These are phyloP conservation scores for Myxozyma geophila DNA, from an alignment of 805 yeast genomes.

Conservation along the genomic window DNA sequence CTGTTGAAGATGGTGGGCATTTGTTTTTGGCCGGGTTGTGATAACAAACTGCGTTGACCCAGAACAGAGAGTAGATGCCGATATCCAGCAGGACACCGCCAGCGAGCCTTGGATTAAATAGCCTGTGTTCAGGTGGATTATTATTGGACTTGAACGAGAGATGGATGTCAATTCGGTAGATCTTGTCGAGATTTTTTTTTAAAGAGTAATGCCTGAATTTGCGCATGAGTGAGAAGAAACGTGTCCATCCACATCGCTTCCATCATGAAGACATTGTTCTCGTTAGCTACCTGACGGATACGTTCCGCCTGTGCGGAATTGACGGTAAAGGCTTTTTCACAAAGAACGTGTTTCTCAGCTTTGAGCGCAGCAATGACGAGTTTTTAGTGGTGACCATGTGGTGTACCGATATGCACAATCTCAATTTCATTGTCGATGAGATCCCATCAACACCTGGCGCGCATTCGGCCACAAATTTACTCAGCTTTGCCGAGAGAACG, in stretches of 20 bases:
- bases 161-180: constrained; percentile 52
- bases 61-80: constrained; percentile 59
- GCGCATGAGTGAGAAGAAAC: constrained; percentile 49
- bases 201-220: constrained; percentile 48
- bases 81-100: constrained; percentile 64
- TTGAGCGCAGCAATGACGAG: constrained; percentile 51
- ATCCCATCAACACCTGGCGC: constrained; percentile 38
- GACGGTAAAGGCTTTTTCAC: constrained; percentile 60
- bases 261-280: constrained; percentile 55
- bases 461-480: constrained; percentile 39
- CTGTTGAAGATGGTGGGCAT: constrained; percentile 16
- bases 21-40: constrained; percentile 23
- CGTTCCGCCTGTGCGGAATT: constrained; percentile 52
- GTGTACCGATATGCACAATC: constrained; percentile 50
- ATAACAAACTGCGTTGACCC: constrained; percentile 37
- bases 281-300: constrained; percentile 51
- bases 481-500: constrained; percentile 39
- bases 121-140: constrained; percentile 45
- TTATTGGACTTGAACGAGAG: constrained; percentile 44
- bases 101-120: constrained; percentile 54
- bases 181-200: constrained; percentile 53
- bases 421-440: constrained; percentile 50
- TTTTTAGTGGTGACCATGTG: constrained; percentile 50
- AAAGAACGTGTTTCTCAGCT: constrained; percentile 55
- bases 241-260: constrained; percentile 68